Base-by-base conservation (phyloP, 179 eudicot species). In the Spinacia oleracea region DNA sequence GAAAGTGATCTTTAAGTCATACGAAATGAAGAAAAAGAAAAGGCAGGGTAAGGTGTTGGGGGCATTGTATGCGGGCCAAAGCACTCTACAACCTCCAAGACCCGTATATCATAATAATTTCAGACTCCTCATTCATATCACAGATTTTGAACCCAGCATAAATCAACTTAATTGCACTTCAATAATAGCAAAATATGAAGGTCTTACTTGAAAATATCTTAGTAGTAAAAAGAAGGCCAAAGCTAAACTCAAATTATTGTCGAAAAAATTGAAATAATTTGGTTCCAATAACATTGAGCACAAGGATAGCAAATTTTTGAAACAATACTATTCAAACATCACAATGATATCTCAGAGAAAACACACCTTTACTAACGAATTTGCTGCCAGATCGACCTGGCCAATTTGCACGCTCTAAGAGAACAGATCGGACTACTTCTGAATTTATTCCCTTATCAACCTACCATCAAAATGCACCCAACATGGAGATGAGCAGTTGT, bases 371-470 rank as follows among this genome's bases (percentile, higher is more conserved):
- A 83, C 70, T n/a, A 90, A 92, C 40, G 99, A 89, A 81, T 86
- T 89, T 66, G 96, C 89, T 68, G 98, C 99, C 60, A 96, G 84
- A n/a, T n/a, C n/a, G n/a, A 77, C 86, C 87, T 77, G 99, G 99
- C 86, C 84, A 78, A 77, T 89, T 89, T 71, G 82, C 96, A 85
- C 98, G 98, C 81, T 96, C 99, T 63, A 78, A 34, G 55, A 96
- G 94, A 78, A 94, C 83, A 60, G 96, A 89, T 38, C 98, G 96
- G 77, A 96, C 99, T 60, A 96, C 88, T 88, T 96, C 99, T 58
- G 97, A 92, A 81, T 87, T 94, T 79, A 94, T 82, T 68, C 92
- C 99, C 88, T 83, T 90, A 83, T 96, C 99, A 75, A 95, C 93
- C 98, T 95, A 89, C 81, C 75, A 89, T 43, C 25, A 75, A 74